Evolutionary conservation across 208 protist genomes (phyloP).

Genomic region (Leishmania tarentolae): DNA sequence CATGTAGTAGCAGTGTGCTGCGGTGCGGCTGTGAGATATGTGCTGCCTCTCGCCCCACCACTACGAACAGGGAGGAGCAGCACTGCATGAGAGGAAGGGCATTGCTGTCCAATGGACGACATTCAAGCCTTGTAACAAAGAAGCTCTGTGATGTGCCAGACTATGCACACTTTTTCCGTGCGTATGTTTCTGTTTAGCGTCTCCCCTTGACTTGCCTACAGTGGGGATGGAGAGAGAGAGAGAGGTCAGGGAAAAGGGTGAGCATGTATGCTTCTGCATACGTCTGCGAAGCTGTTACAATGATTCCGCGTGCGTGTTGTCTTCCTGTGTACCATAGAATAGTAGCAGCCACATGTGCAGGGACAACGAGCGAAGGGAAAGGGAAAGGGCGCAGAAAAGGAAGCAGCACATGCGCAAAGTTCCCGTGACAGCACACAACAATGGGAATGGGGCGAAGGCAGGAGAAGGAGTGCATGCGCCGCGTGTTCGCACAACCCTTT

Average conservation of each 20-base stretch:
- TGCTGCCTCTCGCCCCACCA: not conserved
- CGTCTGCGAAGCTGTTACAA: not conserved
- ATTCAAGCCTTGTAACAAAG: not conserved
- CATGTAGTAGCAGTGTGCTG: not conserved
- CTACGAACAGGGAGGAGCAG: not conserved
- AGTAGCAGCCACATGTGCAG: not conserved
- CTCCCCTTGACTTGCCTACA: not conserved
- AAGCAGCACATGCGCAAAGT: not conserved
- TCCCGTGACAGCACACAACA: not conserved
- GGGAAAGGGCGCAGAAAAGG: not conserved
- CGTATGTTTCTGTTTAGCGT: not conserved
- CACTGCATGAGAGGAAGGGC: constrained; percentile 4
- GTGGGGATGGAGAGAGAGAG: not conserved
- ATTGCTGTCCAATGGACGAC: not conserved
- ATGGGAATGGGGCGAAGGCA: not conserved
- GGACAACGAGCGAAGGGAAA: not conserved
- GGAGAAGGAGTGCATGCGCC: not conserved
- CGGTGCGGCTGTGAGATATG: not conserved
- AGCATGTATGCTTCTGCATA: no score
- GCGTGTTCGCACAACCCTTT: not conserved
- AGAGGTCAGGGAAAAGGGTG: not conserved
- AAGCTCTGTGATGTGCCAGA: not conserved
- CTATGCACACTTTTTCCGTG: not conserved
- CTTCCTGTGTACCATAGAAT: not conserved
- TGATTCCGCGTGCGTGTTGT: not conserved